Evolutionary conservation across 495 filamentous ascomycete species (phyloP), one percentile per base, ranked within the genome.

Genomic region (Annulohypoxylon maeteangense): DNA sequence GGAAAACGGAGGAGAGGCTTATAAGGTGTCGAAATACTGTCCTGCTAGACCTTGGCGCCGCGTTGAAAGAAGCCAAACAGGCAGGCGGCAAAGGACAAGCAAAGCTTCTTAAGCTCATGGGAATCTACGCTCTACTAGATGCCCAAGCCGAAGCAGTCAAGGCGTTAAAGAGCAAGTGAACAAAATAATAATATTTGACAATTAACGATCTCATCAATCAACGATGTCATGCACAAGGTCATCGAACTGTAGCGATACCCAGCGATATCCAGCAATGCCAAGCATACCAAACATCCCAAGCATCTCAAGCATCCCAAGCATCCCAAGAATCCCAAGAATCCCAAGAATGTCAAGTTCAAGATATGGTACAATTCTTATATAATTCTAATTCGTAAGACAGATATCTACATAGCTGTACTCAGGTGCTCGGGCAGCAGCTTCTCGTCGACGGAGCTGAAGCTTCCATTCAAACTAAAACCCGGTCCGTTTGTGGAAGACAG

Each of bases 401-500:
- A 47, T 75, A 79, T 74, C 79, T 81, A 85, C 83, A 86, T 85
- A 32, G 74, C 74, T 22, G 81, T 82, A 22, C 84, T 82, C 44
- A 92, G 75, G 29, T 90, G 82, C 57, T 80, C 85, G 18, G 83
- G 83, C 65, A 79, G 81, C 34, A 88, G 58, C 40, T 67, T 79
- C 67, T 89, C 90, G 59, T 87, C 81, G 8, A 87, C 81, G 56
- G 88, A 77, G 60, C 78, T 87, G 80, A 95, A 92, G 31, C 87
- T 85, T 50, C 95, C 95, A 68, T 88, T 95, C 75, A 99, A 80
- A 74, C 88, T 90, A 84, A 99, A 92, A 3, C 94, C 95, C 4
- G 94, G 92, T 23, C 90, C 90, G 76, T 92, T 81, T 29, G 94
- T 97, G 0, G 94, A 93, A 82, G 92, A 93, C 72, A 99, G 82